Base-by-base conservation (phyloP, 139 green algal genomes). In the Eudorina sp. region DNA sequence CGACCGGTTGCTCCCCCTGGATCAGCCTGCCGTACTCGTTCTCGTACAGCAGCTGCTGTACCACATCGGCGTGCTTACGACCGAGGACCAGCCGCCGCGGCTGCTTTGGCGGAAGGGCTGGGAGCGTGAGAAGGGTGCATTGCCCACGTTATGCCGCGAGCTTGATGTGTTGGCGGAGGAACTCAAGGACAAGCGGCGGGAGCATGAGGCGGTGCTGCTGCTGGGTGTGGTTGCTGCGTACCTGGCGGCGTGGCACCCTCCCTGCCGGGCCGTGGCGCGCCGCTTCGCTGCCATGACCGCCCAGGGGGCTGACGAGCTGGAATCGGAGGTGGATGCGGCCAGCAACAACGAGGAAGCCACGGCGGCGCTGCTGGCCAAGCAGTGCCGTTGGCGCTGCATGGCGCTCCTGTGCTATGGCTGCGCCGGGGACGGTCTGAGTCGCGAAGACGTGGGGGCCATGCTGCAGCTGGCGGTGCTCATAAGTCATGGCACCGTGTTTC, bases 191-290 rank as follows among this genome's bases (percentile, higher is more conserved):
- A 80, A 51, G 58, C 89, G 77, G 3, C 55, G 89, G 0, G 89
- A 93, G 31, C 89, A 93, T 45, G 74, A 85, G 4, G 70, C 89
- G 11, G 83, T 93, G 68, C 64, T 92, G 75, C 73, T 93, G 40
- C 89, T 94, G 51, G 92, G 92, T 4, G 85, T 92, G 73, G 19
- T 93, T 18, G 89, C 89, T 14, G 79, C 89, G 7, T 95, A 91
- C 89, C 86, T 95, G 25, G 77, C 90, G 0, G 53, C 68, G 23
- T 88, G 68, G 34, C 81, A n/a, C n/a, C 51, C 4, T 9, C 11
- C 66, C 34, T 81, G 68, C 36, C 3, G 36, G 18, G 14, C 23
- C 3, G 77, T 92, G 25, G 89, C 90, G 9, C 74, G 82, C 27
- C 81, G 70, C 25, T 94, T 94, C 91, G 92, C 93, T 19, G 70